phyloP scores from a whole-genome alignment of 805 yeast species.

The Lachancea fermentati region DNA sequence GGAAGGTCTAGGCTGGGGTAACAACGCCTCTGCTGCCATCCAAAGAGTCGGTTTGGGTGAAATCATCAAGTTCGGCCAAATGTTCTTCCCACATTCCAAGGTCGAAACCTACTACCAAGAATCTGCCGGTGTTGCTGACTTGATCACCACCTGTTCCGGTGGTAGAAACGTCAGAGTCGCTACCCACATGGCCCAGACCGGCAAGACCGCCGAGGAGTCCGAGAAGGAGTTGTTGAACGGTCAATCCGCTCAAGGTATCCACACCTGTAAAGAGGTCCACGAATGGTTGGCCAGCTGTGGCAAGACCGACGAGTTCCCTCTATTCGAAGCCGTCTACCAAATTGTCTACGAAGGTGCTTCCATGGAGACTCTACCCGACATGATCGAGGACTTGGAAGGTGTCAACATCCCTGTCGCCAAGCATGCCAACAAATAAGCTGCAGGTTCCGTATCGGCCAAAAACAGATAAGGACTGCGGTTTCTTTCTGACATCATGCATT shows the following conservation, averaged over 20 bases:
- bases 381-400: conserved; percentile 46
- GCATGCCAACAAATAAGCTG: background rate
- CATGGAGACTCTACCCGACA: conserved; percentile 68
- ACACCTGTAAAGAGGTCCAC: conserved; percentile 87
- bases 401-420: conserved; percentile 9
- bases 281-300: conserved; percentile 55
- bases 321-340: conserved; percentile 61
- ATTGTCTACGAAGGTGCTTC: conserved; percentile 71
- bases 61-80: conserved; percentile 77
- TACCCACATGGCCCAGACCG: conserved; percentile 73
- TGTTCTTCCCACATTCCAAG: conserved; percentile 70
- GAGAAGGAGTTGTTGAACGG: conserved; percentile 88
- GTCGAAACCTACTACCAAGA: conserved; percentile 86
- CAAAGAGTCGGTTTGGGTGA: conserved; percentile 94
- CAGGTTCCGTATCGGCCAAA: no score
- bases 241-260: conserved; percentile 93
- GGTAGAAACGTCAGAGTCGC: conserved; percentile 96
- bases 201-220: conserved; percentile 70
- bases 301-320: conserved; percentile 65
- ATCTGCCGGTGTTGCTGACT: conserved; percentile 96
- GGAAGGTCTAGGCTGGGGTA: conserved; percentile 98
- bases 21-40: conserved; percentile 95
- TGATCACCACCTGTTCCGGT: conserved; percentile 95
- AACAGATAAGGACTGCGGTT: no score
- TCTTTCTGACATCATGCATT: background rate